phyloP scores from a whole-genome alignment of 495 filamentous ascomycete genomes.

The Beverwykella pulmonaria region DNA sequence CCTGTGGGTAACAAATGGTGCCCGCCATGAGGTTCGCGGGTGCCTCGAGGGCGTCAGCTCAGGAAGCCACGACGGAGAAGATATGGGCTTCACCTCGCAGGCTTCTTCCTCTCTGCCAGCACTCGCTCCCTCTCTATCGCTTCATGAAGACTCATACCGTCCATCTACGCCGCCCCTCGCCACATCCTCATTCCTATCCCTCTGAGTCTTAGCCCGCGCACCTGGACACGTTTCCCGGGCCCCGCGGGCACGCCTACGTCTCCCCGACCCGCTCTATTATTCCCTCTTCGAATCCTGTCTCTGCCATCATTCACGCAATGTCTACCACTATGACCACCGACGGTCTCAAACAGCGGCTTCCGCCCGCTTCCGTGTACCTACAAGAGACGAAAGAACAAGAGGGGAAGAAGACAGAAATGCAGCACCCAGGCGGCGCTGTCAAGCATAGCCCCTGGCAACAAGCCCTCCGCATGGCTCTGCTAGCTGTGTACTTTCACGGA shows the following conservation, averaged over 20 bases:
- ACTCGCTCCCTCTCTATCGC: neutral
- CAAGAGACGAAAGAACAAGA: constrained; percentile 9
- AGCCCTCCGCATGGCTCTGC: constrained; percentile 62
- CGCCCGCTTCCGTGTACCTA: constrained; percentile 26
- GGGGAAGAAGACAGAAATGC: constrained; percentile 12
- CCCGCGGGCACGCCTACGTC: neutral
- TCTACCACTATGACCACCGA: constrained; percentile 24
- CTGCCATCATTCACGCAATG: neutral
- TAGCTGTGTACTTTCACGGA: constrained; percentile 66
- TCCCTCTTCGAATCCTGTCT: neutral
- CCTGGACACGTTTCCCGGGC: neutral
- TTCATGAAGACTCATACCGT: neutral
- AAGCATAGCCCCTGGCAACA: constrained; percentile 71
- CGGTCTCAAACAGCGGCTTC: constrained; percentile 25
- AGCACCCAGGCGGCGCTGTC: constrained; percentile 65
- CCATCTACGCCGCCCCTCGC: neutral
- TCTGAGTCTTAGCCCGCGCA: neutral
- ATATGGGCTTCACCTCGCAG: neutral
- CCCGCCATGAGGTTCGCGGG: neutral
- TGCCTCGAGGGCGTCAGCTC: constrained; percentile 4
- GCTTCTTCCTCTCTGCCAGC: neutral
- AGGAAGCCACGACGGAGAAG: neutral
- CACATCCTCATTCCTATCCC: neutral
- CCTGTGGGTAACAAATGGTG: neutral
- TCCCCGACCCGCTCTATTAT: neutral